Evolutionary conservation across 805 yeast genomes (phyloP).

Genomic region (Torulaspora indica): DNA sequence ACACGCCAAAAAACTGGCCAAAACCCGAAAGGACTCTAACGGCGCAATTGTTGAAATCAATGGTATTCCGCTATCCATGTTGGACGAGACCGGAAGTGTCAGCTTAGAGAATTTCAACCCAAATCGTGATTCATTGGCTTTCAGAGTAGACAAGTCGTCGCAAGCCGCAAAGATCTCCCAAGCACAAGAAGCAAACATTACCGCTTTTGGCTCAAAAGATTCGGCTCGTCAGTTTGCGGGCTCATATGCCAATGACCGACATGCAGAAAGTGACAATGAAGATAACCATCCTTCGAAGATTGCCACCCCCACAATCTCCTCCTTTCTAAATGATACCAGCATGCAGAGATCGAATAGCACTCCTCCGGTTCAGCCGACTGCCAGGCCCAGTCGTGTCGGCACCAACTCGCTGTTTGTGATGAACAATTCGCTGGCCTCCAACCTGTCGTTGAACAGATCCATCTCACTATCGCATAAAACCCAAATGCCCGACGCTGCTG

Average conservation of each 20-base stretch:
- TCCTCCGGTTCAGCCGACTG: conserved; percentile 6
- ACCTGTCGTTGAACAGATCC: conserved; percentile 15
- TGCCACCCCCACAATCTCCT: neutral
- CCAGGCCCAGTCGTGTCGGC: neutral
- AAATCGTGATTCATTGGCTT: neutral
- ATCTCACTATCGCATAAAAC: conserved; percentile 8
- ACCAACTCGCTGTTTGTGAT: conserved; percentile 19
- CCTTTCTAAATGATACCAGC: conserved; percentile 5
- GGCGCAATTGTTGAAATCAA: conserved; percentile 49
- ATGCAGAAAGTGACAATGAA: conserved; percentile 4
- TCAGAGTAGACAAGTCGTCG: too few species aligned
- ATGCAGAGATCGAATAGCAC: conserved; percentile 15
- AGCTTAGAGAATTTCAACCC: conserved; percentile 15
- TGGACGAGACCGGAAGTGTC: conserved; percentile 75
- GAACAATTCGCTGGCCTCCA: conserved; percentile 19
- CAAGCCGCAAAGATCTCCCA: neutral
- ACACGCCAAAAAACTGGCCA: conserved; percentile 31
- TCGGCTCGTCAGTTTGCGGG: conserved; percentile 4
- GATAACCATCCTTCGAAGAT: conserved; percentile 1
- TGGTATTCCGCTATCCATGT: conserved; percentile 65
- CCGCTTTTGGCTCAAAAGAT: conserved; percentile 2
- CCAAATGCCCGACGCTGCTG: conserved; percentile 2
- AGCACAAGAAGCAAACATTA: neutral
- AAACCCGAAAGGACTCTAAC: conserved; percentile 19
- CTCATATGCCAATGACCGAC: neutral